Evolutionary conservation across 768 basidiomycete genomes (phyloP).

Genomic region (Suillus bovinus): DNA sequence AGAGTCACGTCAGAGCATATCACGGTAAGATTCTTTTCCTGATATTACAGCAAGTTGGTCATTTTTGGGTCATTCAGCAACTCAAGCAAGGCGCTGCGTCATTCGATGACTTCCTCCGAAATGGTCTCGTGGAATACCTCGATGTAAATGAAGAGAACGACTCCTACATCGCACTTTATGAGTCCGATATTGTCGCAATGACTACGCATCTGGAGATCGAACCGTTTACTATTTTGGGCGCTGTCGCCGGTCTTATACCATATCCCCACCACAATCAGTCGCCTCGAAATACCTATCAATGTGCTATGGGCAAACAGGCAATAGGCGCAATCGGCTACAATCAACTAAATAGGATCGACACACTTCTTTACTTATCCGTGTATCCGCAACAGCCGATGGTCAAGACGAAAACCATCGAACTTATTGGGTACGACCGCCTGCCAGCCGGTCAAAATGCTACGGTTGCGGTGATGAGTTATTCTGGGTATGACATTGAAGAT

Average conservation of each 20-base stretch:
- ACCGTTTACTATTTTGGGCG: slow-evolving; percentile 96
- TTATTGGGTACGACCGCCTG: slow-evolving; percentile 93
- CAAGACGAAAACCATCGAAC: slow-evolving; percentile 97
- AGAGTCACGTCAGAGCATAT: slow-evolving; percentile 83
- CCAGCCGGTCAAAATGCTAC: slow-evolving; percentile 99
- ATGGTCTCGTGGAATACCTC: slow-evolving; percentile 94
- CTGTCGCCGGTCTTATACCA: slow-evolving; percentile 96
- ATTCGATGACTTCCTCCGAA: slow-evolving; percentile 92
- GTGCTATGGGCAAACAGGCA: slow-evolving; percentile 99
- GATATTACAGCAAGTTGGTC: slow-evolving; percentile 9
- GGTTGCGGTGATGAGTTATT: slow-evolving; percentile 98
- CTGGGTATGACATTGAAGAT: slow-evolving; percentile 99
- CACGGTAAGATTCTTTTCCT: slow-evolving; percentile 45
- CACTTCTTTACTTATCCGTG: slow-evolving; percentile 94
- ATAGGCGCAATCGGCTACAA: slow-evolving; percentile 99
- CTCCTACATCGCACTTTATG: slow-evolving; percentile 93
- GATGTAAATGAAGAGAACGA: slow-evolving; percentile 99
- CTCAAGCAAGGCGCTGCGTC: slow-evolving; percentile 76
- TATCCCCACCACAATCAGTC: slow-evolving; percentile 99
- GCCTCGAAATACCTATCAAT: slow-evolving; percentile 98
- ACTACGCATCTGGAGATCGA: slow-evolving; percentile 99
- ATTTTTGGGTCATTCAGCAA: slow-evolving; percentile 44
- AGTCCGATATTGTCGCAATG: slow-evolving; percentile 73
- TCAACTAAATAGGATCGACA: slow-evolving; percentile 97
- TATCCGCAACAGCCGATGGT: slow-evolving; percentile 99